Conservation (phyloP, 1,139 yeast species). For the Yamadazyma membranifaciens region DNA sequence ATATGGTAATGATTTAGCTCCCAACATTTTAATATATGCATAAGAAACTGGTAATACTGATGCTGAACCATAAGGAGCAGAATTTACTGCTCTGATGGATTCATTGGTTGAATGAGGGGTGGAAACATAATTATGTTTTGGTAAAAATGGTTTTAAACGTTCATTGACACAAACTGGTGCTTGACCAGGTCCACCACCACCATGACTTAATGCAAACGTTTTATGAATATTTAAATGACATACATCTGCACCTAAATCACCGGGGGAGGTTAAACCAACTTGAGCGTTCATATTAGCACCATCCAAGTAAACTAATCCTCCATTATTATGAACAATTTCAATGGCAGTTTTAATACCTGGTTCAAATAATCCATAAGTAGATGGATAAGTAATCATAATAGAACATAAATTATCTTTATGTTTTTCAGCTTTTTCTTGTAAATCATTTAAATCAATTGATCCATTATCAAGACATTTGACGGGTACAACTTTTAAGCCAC, state of each 20-base stretch:
- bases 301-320: slow-evolving; percentile 96
- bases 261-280: slow-evolving; percentile 96
- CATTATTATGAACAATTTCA: slow-evolving; percentile 75
- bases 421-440: slow-evolving; percentile 69
- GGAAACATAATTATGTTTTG: slow-evolving; percentile 62
- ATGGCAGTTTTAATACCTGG: slow-evolving; percentile 87
- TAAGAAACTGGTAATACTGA: slow-evolving; percentile 90
- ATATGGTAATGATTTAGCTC: slow-evolving; percentile 77
- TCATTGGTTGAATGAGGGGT: slow-evolving; percentile 55
- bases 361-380: slow-evolving; percentile 94
- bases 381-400: slow-evolving; percentile 94
- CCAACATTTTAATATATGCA: slow-evolving; percentile 92
- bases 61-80: slow-evolving; percentile 97
- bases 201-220: slow-evolving; percentile 97
- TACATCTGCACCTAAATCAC: slow-evolving; percentile 98
- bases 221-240: slow-evolving; percentile 96
- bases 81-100: slow-evolving; percentile 76
- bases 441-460: slow-evolving; percentile 76
- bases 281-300: slow-evolving; percentile 99
- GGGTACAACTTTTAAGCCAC: slow-evolving; percentile 90
- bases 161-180: slow-evolving; percentile 94
- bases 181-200: slow-evolving; percentile 99
- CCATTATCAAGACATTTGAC: slow-evolving; percentile 86
- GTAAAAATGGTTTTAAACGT: slow-evolving; percentile 81
- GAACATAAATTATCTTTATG: slow-evolving; percentile 76